Evolutionary conservation across 352 stramenopile species (phyloP).

Genomic region (Pythium apleroticum): DNA sequence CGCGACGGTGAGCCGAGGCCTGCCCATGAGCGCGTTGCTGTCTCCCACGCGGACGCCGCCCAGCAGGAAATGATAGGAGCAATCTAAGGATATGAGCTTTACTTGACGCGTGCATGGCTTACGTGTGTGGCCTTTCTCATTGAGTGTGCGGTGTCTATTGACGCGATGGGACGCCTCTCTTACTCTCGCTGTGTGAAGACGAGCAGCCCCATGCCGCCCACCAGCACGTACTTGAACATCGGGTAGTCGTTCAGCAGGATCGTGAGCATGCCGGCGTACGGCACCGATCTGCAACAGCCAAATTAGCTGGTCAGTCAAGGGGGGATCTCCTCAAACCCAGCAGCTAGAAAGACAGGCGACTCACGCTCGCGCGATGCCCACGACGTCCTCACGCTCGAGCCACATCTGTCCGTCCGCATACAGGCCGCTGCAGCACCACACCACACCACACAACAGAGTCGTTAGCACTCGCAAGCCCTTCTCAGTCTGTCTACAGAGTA

Average conservation of each 20-base stretch:
- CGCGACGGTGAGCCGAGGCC: background rate
- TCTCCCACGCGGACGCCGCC: background rate
- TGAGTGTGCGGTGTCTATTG: background rate
- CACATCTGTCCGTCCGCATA: conserved; percentile 98
- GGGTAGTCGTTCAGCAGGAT: conserved; percentile 99
- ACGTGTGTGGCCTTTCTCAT: background rate
- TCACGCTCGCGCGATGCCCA: conserved; percentile 93
- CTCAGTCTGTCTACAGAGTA: background rate
- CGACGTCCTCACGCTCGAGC: conserved; percentile 97
- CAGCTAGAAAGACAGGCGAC: conserved; percentile 17
- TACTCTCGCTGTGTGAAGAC: conserved; percentile 84
- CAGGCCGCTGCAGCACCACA: conserved; percentile 66
- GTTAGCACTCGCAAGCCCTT: background rate
- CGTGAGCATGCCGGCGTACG: conserved; percentile 98
- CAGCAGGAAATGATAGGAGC: background rate
- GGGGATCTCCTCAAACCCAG: background rate
- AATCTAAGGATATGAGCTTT: background rate
- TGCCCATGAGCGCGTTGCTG: conserved; percentile 10
- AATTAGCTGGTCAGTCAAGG: background rate
- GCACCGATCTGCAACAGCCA: conserved; percentile 76
- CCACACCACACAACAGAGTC: conserved; percentile 1
- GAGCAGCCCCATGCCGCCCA: conserved; percentile 77
- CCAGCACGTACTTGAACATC: conserved; percentile 91
- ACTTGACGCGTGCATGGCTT: background rate
- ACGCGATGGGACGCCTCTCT: background rate